These are phyloP conservation scores for Perkinsus chesapeaki DNA, from an alignment of 169 alveolate genomes.

Conservation along the genomic window DNA sequence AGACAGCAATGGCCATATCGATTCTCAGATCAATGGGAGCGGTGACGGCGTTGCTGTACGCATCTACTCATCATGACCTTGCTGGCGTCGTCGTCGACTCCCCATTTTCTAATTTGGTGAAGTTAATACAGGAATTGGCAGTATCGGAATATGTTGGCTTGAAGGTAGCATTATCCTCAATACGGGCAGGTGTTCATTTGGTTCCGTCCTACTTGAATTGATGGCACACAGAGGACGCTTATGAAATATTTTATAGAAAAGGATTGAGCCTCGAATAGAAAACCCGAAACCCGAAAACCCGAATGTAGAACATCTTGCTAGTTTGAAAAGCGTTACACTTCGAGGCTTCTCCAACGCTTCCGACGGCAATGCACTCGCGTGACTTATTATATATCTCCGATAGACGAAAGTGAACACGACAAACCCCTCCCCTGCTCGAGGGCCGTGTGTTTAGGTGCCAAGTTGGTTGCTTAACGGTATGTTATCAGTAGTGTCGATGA, in stretches of 20 bases:
- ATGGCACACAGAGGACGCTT: slow-evolving; percentile 28
- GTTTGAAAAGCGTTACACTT: too few relatives aligned
- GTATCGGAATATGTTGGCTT: background rate
- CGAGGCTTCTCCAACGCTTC: too few relatives aligned
- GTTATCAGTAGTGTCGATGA: slow-evolving; percentile 22
- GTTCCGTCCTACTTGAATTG: slow-evolving; percentile 22
- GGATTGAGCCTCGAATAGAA: too few relatives aligned
- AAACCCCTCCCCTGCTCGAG: too few relatives aligned
- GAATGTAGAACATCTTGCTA: too few relatives aligned
- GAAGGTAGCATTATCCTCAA: slow-evolving; percentile 3
- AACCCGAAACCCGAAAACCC: too few relatives aligned
- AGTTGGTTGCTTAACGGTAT: background rate
- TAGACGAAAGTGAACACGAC: background rate
- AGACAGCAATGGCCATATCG: background rate
- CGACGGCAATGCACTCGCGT: too few relatives aligned
- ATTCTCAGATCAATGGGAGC: slow-evolving; percentile 76
- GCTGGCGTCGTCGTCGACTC: slow-evolving; percentile 82
- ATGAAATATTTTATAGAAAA: too few relatives aligned
- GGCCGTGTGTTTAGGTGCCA: background rate
- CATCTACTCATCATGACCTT: slow-evolving; percentile 40
- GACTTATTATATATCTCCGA: too few relatives aligned
- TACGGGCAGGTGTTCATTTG: too few relatives aligned
- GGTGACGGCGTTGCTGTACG: slow-evolving; percentile 74
- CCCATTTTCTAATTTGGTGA: slow-evolving; percentile 48
- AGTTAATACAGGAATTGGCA: slow-evolving; percentile 47